Evolutionary conservation across 768 basidiomycete genomes (phyloP).

Genomic region (Dacryopinax primogenitus): DNA sequence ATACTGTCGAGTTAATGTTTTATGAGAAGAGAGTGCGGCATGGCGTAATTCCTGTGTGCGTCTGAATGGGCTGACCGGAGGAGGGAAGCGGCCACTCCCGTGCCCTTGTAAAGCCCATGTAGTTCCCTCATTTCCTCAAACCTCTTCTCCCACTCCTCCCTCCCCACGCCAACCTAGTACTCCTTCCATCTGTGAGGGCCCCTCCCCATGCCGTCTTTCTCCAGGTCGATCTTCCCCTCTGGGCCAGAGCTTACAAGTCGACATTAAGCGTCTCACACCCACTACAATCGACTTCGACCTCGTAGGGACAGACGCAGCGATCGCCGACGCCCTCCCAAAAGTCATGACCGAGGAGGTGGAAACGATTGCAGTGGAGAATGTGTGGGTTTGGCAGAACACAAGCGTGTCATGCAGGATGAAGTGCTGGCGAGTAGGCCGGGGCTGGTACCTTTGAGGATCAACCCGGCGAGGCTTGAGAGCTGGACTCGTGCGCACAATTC

Average conservation of each 20-base stretch:
- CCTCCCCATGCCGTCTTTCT: background rate
- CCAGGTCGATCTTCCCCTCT: background rate
- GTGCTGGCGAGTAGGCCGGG: conserved; percentile 86
- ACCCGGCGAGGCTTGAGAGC: conserved; percentile 57
- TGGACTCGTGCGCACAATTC: conserved; percentile 11
- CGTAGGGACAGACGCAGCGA: conserved; percentile 86
- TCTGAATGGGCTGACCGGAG: too few relatives aligned
- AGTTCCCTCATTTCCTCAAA: conserved; percentile 5
- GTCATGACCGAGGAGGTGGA: conserved; percentile 90
- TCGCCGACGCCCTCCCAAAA: conserved; percentile 86
- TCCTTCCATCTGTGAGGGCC: background rate
- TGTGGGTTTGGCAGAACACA: conserved; percentile 91
- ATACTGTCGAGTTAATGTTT: too few relatives aligned
- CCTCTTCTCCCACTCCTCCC: conserved; percentile 2
- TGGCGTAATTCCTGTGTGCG: too few relatives aligned
- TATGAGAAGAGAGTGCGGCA: too few relatives aligned
- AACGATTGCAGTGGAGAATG: conserved; percentile 76
- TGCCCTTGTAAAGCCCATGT: background rate
- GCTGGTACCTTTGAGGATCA: conserved; percentile 74
- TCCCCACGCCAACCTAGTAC: background rate
- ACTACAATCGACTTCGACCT: conserved; percentile 88
- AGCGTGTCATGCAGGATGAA: conserved; percentile 87
- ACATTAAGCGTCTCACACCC: conserved; percentile 66
- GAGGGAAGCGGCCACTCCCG: too few relatives aligned
- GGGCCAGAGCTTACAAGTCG: conserved; percentile 39